phyloP scores from a whole-genome alignment of 2,329 filamentous ascomycete genomes.

The Cladophialophora bantiana region DNA sequence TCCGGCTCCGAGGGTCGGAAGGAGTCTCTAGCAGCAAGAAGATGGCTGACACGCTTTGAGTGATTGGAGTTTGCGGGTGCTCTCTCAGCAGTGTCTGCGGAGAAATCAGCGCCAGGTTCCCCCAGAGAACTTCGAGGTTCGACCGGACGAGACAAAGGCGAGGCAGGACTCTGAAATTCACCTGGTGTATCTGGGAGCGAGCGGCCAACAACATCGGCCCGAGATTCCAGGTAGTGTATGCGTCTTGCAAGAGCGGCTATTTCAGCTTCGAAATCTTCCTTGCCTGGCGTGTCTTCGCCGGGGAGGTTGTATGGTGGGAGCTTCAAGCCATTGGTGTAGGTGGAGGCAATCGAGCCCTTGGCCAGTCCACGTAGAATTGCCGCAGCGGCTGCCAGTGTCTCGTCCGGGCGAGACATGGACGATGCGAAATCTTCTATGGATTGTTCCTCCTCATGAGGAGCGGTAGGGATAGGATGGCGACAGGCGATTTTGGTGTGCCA shows the following conservation, averaged over 20 bases:
- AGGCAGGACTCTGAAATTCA: conserved; percentile 67
- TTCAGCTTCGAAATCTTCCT: conserved; percentile 81
- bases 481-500: conserved; percentile 30
- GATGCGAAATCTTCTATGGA: conserved; percentile 29
- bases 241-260: conserved; percentile 78
- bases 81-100: conserved; percentile 47
- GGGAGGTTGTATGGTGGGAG: conserved; percentile 71
- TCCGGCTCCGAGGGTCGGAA: conserved; percentile 54
- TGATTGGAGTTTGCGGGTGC: conserved; percentile 40
- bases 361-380: conserved; percentile 56
- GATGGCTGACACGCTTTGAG: conserved; percentile 48
- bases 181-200: conserved; percentile 81
- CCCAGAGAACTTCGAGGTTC: conserved; percentile 44
- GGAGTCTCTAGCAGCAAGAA: conserved; percentile 44
- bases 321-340: conserved; percentile 58
- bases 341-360: conserved; percentile 48
- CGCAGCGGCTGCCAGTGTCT: conserved; percentile 56
- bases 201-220: conserved; percentile 67
- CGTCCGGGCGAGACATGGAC: conserved; percentile 55
- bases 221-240: conserved; percentile 82
- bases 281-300: conserved; percentile 76
- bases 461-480: conserved; percentile 21
- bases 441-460: conserved; percentile 34
- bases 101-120: conserved; percentile 44
- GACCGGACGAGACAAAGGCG: conserved; percentile 67